Percentiles rank a stretch among this genome's conserved stretches.
Conservation (phyloP, 176 grass and related monocot genomes). For the Aechmea fasciata region DNA sequence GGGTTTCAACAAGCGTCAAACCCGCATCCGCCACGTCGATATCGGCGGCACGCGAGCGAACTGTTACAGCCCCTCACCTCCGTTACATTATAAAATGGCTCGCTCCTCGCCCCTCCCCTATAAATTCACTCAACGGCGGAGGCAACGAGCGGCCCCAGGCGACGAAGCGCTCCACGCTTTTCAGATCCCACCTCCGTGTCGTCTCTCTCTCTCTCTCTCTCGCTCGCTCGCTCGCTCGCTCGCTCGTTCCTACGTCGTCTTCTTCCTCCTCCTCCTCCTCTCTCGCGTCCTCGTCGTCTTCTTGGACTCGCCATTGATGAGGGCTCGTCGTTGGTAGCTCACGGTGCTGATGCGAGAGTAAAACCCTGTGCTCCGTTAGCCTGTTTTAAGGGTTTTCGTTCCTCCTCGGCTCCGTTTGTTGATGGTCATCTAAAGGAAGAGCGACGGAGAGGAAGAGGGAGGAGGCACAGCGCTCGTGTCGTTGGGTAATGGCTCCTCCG, state of each 20-base stretch:
- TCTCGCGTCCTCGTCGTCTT: background rate
- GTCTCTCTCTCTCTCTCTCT: too few relatives aligned
- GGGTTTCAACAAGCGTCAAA: background rate
- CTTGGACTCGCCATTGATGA: background rate
- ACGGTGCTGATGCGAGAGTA: background rate
- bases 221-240: too few relatives aligned
- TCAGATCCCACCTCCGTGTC: too few relatives aligned
- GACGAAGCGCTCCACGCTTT: background rate
- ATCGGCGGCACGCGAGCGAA: conserved; percentile 2
- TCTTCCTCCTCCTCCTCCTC: background rate
- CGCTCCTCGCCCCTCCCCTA: background rate
- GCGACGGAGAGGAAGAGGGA: background rate
- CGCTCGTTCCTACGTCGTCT: background rate
- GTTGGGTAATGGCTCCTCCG: background rate
- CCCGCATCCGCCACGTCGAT: background rate
- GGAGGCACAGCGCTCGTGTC: background rate
- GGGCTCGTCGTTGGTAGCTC: background rate
- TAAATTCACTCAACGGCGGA: background rate
- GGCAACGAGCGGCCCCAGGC: too few relatives aligned
- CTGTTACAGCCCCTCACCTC: background rate
- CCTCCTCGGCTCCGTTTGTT: background rate
- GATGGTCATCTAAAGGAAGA: background rate
- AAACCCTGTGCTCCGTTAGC: background rate
- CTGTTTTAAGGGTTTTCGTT: background rate
- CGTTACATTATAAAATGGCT: background rate